Conservation (phyloP, 2,329 filamentous ascomycete species). For the Thelonectria blattea region DNA sequence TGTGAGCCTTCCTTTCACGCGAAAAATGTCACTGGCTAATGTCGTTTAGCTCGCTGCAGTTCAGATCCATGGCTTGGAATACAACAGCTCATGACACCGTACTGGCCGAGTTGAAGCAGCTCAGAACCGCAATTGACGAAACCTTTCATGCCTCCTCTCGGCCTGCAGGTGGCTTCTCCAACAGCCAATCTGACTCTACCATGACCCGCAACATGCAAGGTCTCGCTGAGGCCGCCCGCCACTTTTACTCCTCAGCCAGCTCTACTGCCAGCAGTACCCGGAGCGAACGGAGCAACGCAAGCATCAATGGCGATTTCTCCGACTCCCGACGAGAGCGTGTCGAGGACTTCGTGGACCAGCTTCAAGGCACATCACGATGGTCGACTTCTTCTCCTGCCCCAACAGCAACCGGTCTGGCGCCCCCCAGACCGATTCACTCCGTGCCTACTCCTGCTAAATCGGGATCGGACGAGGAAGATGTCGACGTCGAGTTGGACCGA, state of each 20-base stretch:
- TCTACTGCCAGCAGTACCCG: slow-evolving; percentile 29
- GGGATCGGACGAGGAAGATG: background rate
- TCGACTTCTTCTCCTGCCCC: background rate
- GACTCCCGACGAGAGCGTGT: slow-evolving; percentile 2
- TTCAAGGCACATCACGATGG: background rate
- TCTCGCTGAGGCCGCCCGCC: slow-evolving; percentile 32
- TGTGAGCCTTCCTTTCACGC: slow-evolving; percentile 13
- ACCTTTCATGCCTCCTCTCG: slow-evolving; percentile 24
- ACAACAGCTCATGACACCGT: background rate
- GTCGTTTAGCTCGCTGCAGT: background rate
- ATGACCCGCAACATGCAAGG: slow-evolving; percentile 29
- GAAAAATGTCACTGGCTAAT: background rate
- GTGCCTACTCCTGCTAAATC: background rate
- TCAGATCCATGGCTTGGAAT: background rate
- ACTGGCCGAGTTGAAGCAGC: background rate
- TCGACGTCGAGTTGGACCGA: slow-evolving; percentile 15
- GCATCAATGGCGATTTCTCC: slow-evolving; percentile 1
- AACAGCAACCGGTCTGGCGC: background rate
- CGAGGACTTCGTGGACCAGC: background rate
- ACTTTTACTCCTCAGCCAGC: slow-evolving; percentile 35
- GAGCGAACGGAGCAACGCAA: background rate
- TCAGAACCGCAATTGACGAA: slow-evolving; percentile 26
- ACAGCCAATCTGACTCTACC: slow-evolving; percentile 10
- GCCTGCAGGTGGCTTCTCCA: slow-evolving; percentile 9
- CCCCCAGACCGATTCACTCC: background rate